Evolutionary conservation across 306 rosid genomes (phyloP).

Genomic region (Corylus americana): DNA sequence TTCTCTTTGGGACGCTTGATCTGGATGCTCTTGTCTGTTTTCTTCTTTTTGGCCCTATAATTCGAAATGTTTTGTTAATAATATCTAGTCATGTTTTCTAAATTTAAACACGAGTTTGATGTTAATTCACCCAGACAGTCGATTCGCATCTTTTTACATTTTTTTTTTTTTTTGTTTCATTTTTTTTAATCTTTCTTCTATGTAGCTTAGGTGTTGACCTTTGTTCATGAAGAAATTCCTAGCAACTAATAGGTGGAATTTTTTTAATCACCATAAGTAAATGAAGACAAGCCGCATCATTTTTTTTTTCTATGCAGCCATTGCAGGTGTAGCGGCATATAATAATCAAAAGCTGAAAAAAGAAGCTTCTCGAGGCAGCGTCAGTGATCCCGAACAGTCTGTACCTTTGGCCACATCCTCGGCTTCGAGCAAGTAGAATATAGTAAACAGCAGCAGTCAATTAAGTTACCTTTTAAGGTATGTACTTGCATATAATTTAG

Average conservation of each 20-base stretch:
- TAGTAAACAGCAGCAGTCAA: constrained; percentile 25
- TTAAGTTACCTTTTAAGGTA: constrained; percentile 43
- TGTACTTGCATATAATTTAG: constrained; percentile 22
- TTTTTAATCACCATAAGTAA: background rate
- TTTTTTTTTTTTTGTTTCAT: background rate
- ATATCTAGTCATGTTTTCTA: background rate
- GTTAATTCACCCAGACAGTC: background rate
- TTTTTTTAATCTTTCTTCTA: background rate
- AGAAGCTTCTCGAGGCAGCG: constrained; percentile 58
- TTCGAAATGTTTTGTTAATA: background rate
- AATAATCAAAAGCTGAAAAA: constrained; percentile 80
- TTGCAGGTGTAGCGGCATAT: constrained; percentile 95
- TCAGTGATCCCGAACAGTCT: constrained; percentile 47
- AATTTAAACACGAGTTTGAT: background rate
- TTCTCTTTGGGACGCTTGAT: background rate
- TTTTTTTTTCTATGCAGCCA: constrained; percentile 57
- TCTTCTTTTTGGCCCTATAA: background rate
- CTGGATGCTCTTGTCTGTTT: background rate
- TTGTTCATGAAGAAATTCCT: background rate
- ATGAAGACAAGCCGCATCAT: constrained; percentile 13
- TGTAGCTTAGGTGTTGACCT: background rate
- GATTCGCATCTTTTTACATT: background rate
- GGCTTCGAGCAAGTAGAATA: constrained; percentile 51
- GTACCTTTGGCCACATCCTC: constrained; percentile 39
- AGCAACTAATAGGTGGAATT: background rate